phyloP scores from a whole-genome alignment of 2,329 filamentous ascomycete species.

The Colletotrichum magnum region DNA sequence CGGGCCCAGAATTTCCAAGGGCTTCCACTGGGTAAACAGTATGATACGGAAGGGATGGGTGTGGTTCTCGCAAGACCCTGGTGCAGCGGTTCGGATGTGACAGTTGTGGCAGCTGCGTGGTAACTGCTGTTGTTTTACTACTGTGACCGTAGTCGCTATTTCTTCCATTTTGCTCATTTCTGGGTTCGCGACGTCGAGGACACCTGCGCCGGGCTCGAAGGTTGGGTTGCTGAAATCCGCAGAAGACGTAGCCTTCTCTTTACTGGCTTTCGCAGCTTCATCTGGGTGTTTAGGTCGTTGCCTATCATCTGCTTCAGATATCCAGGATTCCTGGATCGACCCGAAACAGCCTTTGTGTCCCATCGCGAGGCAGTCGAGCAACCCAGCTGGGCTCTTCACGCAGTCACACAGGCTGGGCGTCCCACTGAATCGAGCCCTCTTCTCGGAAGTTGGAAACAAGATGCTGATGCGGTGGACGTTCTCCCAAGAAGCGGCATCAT shows the following conservation, averaged over 20 bases:
- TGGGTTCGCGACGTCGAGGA: no score
- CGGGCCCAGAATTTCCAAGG: background rate
- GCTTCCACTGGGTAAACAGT: background rate
- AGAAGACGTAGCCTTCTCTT: no score
- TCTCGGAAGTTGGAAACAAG: conserved; percentile 44
- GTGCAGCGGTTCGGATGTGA: no score
- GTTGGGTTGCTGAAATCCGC: no score
- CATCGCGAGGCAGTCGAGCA: conserved; percentile 45
- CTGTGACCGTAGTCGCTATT: no score
- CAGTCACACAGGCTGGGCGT: conserved; percentile 48
- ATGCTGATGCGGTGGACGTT: conserved; percentile 51
- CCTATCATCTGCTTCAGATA: no score
- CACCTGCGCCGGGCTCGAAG: no score
- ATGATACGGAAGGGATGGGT: background rate
- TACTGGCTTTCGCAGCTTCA: no score
- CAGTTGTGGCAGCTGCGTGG: no score
- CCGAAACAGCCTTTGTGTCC: conserved; percentile 49
- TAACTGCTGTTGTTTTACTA: no score
- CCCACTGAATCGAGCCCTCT: conserved; percentile 47
- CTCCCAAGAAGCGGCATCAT: conserved; percentile 41
- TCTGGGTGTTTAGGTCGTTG: no score
- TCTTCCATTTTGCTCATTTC: no score
- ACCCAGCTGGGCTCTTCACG: conserved; percentile 43
- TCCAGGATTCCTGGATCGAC: conserved; percentile 45
- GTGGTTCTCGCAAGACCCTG: background rate